Evolutionary conservation across 139 green algal species (phyloP), one percentile per base, ranked within the genome.

Genomic region (Chlorella sp.): DNA sequence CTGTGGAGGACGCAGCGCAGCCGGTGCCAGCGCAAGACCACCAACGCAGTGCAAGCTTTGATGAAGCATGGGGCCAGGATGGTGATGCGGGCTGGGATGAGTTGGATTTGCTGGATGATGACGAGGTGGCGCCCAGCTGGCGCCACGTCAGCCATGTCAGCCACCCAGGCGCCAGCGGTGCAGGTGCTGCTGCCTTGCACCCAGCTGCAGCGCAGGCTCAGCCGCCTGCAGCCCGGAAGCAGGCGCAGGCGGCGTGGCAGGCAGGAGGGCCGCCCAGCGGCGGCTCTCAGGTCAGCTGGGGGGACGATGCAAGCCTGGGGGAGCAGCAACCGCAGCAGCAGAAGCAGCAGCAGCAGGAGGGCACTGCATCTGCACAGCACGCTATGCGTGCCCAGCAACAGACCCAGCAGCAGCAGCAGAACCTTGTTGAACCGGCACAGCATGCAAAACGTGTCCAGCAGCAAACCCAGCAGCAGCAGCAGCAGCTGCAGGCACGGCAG

Each of bases 381-480:
- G n/a, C n/a, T n/a, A n/a, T n/a, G n/a, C n/a, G n/a, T n/a, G n/a
- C n/a, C n/a, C n/a, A n/a, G 1, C 48, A 19, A 15, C 80, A 30
- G 42, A 11, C 78, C 11, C 78, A 37, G 78, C 78, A 83, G 39
- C 78, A 83, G 75, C 75, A 57, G 42, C 79, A 85, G 79, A 42
- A 64, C 24, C 26, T 24, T n/a, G n/a, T n/a, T n/a, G n/a, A n/a
- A n/a, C n/a, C n/a, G n/a, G n/a, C n/a, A n/a, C n/a, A n/a, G n/a
- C n/a, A n/a, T n/a, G n/a, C n/a, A n/a, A n/a, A n/a, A n/a, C n/a
- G n/a, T n/a, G n/a, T n/a, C n/a, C n/a, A n/a, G 1, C 48, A 19
- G n/a, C 80, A 30, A 71, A 11, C 78, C 11, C 78, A 37, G 78
- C 78, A 83, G 39, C 78, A 83, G 75, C 75, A 57, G 42, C 79